Conservation (phyloP, 768 basidiomycete species). For the Trametes elegans region DNA sequence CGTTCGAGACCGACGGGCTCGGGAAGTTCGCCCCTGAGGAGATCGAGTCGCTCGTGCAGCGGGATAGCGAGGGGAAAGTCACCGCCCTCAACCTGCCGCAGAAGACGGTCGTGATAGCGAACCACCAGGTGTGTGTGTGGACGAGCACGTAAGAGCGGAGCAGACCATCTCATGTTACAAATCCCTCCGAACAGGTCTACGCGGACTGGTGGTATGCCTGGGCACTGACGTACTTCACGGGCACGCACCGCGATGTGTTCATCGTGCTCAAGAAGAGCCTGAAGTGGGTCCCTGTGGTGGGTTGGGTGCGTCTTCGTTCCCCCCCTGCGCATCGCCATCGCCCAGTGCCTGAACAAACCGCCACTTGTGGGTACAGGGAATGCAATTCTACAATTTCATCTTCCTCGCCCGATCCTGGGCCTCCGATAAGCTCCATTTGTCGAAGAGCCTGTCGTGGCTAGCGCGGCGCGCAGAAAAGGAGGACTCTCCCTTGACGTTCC, state of each 20-base stretch:
- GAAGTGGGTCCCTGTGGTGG: constrained; percentile 81
- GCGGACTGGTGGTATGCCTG: constrained; percentile 87
- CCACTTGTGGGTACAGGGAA: constrained; percentile 49
- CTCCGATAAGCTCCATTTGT: constrained; percentile 70
- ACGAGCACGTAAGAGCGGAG: too few relatives aligned
- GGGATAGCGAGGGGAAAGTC: constrained; percentile 55
- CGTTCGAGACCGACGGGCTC: constrained; percentile 68
- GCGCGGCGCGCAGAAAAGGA: constrained; percentile 66
- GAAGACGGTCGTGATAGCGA: constrained; percentile 82
- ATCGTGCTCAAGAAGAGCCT: constrained; percentile 93
- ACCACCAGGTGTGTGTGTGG: constrained; percentile 78
- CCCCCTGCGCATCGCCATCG: background rate
- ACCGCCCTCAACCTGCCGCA: constrained; percentile 67
- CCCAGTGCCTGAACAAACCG: background rate
- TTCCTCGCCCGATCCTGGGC: constrained; percentile 93
- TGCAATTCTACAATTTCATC: constrained; percentile 94
- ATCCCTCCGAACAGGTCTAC: constrained; percentile 65
- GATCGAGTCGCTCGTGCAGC: constrained; percentile 53
- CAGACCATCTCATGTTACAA: too few relatives aligned
- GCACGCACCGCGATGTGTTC: constrained; percentile 67
- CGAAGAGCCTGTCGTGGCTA: constrained; percentile 61
- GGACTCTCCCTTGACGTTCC: constrained; percentile 72
- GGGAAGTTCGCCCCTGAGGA: constrained; percentile 63
- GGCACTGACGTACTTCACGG: constrained; percentile 72
- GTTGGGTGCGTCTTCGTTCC: constrained; percentile 60